Conservation (phyloP, 495 filamentous ascomycete genomes). For the Neurospora hispaniola region DNA sequence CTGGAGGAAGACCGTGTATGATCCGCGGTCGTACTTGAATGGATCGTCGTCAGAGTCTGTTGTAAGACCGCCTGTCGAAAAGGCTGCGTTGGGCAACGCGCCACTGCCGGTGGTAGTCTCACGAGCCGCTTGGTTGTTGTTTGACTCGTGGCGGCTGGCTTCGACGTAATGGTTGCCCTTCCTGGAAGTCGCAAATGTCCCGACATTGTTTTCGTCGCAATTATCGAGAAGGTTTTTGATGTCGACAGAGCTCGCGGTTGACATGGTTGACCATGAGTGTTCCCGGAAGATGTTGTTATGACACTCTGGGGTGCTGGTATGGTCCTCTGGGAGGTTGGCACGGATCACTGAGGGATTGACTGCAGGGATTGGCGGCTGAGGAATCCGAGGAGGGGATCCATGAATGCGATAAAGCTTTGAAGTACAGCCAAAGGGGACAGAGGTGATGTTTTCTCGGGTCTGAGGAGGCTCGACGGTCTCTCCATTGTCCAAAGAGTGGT, state of each 20-base stretch:
- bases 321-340: not conserved
- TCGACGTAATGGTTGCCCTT: not conserved
- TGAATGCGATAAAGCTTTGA: not conserved
- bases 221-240: not conserved
- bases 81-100: conserved; percentile 1
- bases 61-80: conserved; percentile 5
- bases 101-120: not conserved
- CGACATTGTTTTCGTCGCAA: not conserved
- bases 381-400: not conserved
- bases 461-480: not conserved
- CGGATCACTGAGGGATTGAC: not conserved
- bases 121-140: not conserved
- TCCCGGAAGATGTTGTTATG: not conserved
- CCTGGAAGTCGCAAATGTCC: not conserved
- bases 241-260: not conserved
- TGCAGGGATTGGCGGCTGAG: not conserved
- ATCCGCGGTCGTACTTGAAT: conserved; percentile 21
- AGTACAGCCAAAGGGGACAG: not conserved
- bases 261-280: not conserved
- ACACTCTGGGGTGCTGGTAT: not conserved
- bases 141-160: not conserved
- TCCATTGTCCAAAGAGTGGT: not conserved
- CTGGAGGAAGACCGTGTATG: conserved; percentile 15
- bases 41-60: conserved; percentile 23
- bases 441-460: not conserved